Conservation (phyloP, 2,329 filamentous ascomycete species). For the Exophiala bonariae region DNA sequence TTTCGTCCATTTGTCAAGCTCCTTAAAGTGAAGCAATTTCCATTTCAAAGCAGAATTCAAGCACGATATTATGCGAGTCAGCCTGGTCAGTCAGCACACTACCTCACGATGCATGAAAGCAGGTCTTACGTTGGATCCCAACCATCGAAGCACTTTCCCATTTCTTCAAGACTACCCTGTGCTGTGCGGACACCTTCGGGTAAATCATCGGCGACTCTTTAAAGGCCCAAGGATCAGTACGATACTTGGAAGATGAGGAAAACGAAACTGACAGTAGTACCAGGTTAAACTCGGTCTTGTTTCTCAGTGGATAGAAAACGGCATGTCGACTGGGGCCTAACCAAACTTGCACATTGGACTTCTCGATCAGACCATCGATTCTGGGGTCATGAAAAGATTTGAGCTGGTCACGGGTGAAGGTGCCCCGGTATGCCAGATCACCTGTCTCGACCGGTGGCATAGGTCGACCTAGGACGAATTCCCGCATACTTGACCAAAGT, state of each 20-base stretch:
- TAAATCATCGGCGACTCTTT: slow-evolving; percentile 9
- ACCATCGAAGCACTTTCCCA: slow-evolving; percentile 15
- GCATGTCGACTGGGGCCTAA: slow-evolving; percentile 8
- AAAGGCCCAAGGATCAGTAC: background rate
- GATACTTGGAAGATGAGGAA: background rate
- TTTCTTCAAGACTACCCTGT: slow-evolving; percentile 13
- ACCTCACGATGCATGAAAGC: background rate
- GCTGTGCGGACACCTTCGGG: slow-evolving; percentile 10
- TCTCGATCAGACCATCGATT: background rate
- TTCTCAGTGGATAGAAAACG: slow-evolving; percentile 18
- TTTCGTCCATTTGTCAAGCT: slow-evolving; percentile 53
- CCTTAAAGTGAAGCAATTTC: slow-evolving; percentile 63
- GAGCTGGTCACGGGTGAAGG: background rate
- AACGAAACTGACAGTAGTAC: slow-evolving; percentile 10
- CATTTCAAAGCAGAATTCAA: slow-evolving; percentile 37
- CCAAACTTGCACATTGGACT: slow-evolving; percentile 7
- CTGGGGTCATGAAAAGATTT: background rate
- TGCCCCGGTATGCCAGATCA: slow-evolving; percentile 1
- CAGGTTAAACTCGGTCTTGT: slow-evolving; percentile 18
- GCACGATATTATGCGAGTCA: slow-evolving; percentile 15
- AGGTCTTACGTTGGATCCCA: slow-evolving; percentile 16
- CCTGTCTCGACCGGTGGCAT: slow-evolving; percentile 1
- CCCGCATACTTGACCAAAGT: background rate
- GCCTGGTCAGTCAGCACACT: slow-evolving; percentile 5
- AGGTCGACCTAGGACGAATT: background rate